Evolutionary conservation across 179 eudicot species (phyloP), one percentile per base, ranked within the genome.

Genomic region (Amaranthus tricolor): DNA sequence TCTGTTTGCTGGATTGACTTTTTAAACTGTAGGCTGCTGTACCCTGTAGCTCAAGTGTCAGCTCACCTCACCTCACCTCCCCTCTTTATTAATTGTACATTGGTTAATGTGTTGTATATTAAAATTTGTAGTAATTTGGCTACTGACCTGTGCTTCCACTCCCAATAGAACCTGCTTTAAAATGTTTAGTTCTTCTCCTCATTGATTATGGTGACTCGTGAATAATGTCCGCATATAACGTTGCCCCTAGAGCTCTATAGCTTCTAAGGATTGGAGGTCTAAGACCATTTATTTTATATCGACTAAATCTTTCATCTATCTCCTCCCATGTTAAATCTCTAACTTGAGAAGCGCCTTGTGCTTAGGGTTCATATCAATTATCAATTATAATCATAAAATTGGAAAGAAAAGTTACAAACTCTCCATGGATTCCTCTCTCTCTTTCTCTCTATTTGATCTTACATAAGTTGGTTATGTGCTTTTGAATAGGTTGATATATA

Each of bases 401-500:
- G 7, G 59, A 48, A 48, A 60, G 48, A 31, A 17, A 13, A 16
- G 45, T 52, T 47, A 68, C 0, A 10, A 14, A 12, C 2, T 20
- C 11, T 52, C 54, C 9, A 48, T 40, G 59, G 31, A 17, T 7
- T 66, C 55, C 14, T 15, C 62, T 15, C 12, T 16, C 47, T 13
- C 48, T 44, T 45, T 48, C 17, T 31, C 40, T 31, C 40, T 31
- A 54, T 70, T 16, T 24, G 24, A 66, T 64, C n/a, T 50, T 47
- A 40, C 45, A 53, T 20, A 53, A 16, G 16, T 6, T 74, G 6
- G 19, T 76, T 70, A n/a, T 74, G 52, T 80, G 54, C 49, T 53
- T 70, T 70, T 66, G 66, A 13, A 56, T 85, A 95, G 99, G 99
- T 95, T 75, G 99, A 95, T 76, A 93, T 95, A 77, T 95, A 93